Percentiles rank a stretch among this genome's conserved stretches.
phyloP scores from a whole-genome alignment of 192 early-diverging fungal species.

The Phycomyces nitens region DNA sequence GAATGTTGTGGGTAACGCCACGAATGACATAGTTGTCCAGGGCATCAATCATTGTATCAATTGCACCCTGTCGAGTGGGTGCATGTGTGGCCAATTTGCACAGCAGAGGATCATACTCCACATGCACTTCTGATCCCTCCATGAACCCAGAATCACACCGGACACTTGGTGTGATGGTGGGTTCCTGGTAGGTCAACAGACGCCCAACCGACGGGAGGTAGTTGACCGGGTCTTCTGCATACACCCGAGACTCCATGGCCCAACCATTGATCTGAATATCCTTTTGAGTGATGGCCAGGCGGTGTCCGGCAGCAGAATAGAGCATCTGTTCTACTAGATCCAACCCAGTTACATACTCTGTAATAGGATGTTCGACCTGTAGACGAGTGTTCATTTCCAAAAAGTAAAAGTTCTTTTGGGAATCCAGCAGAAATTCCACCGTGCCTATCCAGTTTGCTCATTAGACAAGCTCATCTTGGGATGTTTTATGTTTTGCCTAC shows the following conservation, averaged over 20 bases:
- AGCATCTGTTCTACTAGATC: slow-evolving; percentile 98
- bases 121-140: slow-evolving; percentile 90
- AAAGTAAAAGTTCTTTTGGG: slow-evolving; percentile 72
- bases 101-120: slow-evolving; percentile 96
- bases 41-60: slow-evolving; percentile 73
- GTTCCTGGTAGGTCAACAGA: slow-evolving; percentile 83
- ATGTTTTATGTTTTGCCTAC: slow-evolving; percentile 2
- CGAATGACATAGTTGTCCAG: slow-evolving; percentile 90
- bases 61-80: slow-evolving; percentile 68
- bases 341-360: slow-evolving; percentile 76
- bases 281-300: slow-evolving; percentile 65
- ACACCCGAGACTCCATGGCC: slow-evolving; percentile 94
- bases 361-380: slow-evolving; percentile 81
- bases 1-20: slow-evolving; percentile 95
- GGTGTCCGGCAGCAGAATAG: slow-evolving; percentile 79
- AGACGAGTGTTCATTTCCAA: slow-evolving; percentile 82
- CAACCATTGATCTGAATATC: slow-evolving; percentile 83
- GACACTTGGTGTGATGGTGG: slow-evolving; percentile 55
- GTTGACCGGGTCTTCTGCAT: slow-evolving; percentile 93
- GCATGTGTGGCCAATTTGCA: slow-evolving; percentile 92
- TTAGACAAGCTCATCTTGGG: no score
- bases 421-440: slow-evolving; percentile 74
- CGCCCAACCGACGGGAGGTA: slow-evolving; percentile 92
- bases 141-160: slow-evolving; percentile 93
- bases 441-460: slow-evolving; percentile 51